These are phyloP conservation scores for Petunia hybrid DNA, from an alignment of 305 asterid genomes.

Conservation along the genomic window DNA sequence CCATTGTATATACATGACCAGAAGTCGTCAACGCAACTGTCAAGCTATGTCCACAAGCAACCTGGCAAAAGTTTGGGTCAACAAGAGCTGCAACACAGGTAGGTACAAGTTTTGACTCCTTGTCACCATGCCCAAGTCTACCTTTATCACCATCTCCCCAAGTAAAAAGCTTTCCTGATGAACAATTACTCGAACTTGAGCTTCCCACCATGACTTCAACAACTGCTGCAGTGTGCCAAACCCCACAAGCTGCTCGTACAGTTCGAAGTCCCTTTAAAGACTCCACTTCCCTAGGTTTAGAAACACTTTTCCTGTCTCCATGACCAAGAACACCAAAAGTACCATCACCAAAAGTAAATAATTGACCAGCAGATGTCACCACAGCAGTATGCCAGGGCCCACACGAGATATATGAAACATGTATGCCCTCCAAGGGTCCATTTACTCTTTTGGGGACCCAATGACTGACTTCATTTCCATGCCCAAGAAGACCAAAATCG, in stretches of 20 bases:
- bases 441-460: slow-evolving; percentile 47
- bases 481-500: slow-evolving; percentile 46
- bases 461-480: slow-evolving; percentile 45
- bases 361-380: slow-evolving; percentile 45
- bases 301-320: slow-evolving; percentile 41
- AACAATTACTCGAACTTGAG: slow-evolving; percentile 47
- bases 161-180: slow-evolving; percentile 45
- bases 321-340: slow-evolving; percentile 49
- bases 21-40: slow-evolving; percentile 44
- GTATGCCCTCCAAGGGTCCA: slow-evolving; percentile 47
- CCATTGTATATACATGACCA: slow-evolving; percentile 46
- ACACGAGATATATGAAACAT: slow-evolving; percentile 42
- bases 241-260: slow-evolving; percentile 46
- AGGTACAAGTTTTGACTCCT: slow-evolving; percentile 42
- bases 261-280: slow-evolving; percentile 47
- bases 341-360: slow-evolving; percentile 49
- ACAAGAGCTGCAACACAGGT: slow-evolving; percentile 45
- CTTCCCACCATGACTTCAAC: slow-evolving; percentile 48
- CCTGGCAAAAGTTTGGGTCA: slow-evolving; percentile 44
- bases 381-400: slow-evolving; percentile 48
- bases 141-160: slow-evolving; percentile 50
- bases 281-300: slow-evolving; percentile 46
- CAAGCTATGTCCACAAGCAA: slow-evolving; percentile 47
- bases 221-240: slow-evolving; percentile 49
- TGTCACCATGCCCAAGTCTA: slow-evolving; percentile 47